Conservation (phyloP, 345 rosid species). For the Odontarrhena argentea region DNA sequence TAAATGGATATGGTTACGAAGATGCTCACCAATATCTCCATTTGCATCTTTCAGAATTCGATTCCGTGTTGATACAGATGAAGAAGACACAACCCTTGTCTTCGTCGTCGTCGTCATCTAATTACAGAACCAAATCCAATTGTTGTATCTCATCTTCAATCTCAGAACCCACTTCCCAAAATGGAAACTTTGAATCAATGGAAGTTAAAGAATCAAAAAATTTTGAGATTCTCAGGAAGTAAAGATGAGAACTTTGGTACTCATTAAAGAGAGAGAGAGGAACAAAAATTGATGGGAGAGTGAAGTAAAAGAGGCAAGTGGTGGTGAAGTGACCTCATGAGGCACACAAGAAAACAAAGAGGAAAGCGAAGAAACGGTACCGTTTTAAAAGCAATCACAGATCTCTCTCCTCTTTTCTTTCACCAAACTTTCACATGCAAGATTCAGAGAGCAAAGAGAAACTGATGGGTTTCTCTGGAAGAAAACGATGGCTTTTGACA, state of each 20-base stretch:
- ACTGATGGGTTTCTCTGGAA: constrained; percentile 43
- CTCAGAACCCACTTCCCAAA: constrained; percentile 8
- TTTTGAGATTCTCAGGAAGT: constrained; percentile 18
- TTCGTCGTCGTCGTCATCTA: constrained; percentile 56
- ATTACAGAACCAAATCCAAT: constrained; percentile 49
- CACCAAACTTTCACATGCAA: constrained; percentile 72
- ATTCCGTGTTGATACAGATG: constrained; percentile 46
- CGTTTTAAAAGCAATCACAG: constrained; percentile 52
- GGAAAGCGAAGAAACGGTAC: constrained; percentile 37
- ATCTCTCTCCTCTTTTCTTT: constrained; percentile 45
- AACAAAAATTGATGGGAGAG: constrained; percentile 15
- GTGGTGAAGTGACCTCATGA: constrained; percentile 36
- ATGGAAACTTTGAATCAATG: constrained; percentile 22
- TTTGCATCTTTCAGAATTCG: constrained; percentile 90
- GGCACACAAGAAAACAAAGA: constrained; percentile 31
- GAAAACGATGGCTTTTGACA: constrained; percentile 52
- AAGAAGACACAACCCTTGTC: constrained; percentile 55
- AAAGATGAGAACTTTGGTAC: constrained; percentile 23
- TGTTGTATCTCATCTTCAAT: constrained; percentile 44
- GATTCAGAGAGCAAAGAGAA: constrained; percentile 4
- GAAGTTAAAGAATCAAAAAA: constrained; percentile 31
- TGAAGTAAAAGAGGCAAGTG: constrained; percentile 28
- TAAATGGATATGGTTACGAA: constrained; percentile 88
- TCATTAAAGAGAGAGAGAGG: constrained; percentile 6
- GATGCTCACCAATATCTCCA: constrained; percentile 92